phyloP scores from a whole-genome alignment of 192 early-diverging fungal genomes.

The Entomortierella beljakovae region DNA sequence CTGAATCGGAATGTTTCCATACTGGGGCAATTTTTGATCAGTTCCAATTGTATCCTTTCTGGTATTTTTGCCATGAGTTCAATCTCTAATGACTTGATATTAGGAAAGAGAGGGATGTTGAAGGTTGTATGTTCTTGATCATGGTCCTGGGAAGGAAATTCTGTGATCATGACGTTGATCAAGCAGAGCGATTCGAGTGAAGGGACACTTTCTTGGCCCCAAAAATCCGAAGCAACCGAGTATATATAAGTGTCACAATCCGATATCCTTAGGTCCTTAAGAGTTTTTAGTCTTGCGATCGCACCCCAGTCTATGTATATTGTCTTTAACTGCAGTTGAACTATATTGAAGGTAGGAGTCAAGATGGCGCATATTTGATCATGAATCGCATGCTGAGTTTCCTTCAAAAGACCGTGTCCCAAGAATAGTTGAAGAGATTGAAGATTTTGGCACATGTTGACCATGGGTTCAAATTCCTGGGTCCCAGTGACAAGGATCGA shows the following conservation, averaged over 20 bases:
- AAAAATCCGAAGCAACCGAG: not conserved
- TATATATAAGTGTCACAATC: not conserved
- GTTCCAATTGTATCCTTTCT: not conserved
- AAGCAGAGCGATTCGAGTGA: not conserved
- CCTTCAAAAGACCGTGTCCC: not conserved
- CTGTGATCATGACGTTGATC: not conserved
- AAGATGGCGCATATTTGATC: not conserved
- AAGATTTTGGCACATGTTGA: not conserved
- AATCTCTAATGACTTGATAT: not conserved
- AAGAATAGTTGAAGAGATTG: not conserved
- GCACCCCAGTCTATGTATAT: not conserved
- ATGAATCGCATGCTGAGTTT: not conserved
- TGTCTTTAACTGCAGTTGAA: not conserved
- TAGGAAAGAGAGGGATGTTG: not conserved
- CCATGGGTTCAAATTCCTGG: not conserved
- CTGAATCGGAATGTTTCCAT: not conserved
- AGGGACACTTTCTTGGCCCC: not conserved
- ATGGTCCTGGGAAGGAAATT: too few species aligned
- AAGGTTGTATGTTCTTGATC: not conserved
- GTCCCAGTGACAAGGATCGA: not conserved
- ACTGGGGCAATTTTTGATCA: not conserved
- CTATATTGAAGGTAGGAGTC: not conserved
- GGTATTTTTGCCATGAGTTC: not conserved
- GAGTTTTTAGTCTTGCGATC: not conserved
- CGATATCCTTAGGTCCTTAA: not conserved